Evolutionary conservation across 2,329 filamentous ascomycete genomes (phyloP).

Genomic region (Cladophialophora chaetospira): DNA sequence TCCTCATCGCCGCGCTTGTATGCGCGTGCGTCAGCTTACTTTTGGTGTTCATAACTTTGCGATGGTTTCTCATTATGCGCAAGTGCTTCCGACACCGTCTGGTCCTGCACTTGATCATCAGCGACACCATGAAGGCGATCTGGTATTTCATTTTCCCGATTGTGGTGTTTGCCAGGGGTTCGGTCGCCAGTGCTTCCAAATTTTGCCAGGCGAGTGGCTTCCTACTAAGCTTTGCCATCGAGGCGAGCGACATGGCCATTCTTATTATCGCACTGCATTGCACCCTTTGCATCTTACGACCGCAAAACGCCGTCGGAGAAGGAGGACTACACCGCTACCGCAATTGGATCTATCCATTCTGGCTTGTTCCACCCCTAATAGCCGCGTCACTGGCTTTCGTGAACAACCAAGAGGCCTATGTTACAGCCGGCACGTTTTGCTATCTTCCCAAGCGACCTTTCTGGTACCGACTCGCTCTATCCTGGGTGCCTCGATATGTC

Average conservation of each 20-base stretch:
- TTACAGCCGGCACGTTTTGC: slow-evolving; percentile 68
- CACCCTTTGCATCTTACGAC: slow-evolving; percentile 69
- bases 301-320: slow-evolving; percentile 48
- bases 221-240: slow-evolving; percentile 66
- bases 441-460: slow-evolving; percentile 66
- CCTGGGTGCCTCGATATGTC: slow-evolving; percentile 73
- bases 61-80: slow-evolving; percentile 74
- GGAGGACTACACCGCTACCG: slow-evolving; percentile 71
- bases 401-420: slow-evolving; percentile 56
- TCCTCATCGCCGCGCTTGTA: slow-evolving; percentile 48
- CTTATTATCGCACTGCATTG: slow-evolving; percentile 74
- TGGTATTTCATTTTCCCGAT: slow-evolving; percentile 69
- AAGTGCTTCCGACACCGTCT: slow-evolving; percentile 74
- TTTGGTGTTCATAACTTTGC: slow-evolving; percentile 60
- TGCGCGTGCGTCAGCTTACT: slow-evolving; percentile 58
- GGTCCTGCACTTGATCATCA: slow-evolving; percentile 72
- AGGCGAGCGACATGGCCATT: slow-evolving; percentile 68
- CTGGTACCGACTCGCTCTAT: slow-evolving; percentile 69
- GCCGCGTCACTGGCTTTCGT: slow-evolving; percentile 67
- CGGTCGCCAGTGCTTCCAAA: slow-evolving; percentile 52
- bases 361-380: slow-evolving; percentile 60
- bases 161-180: slow-evolving; percentile 57
- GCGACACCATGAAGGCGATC: slow-evolving; percentile 69
- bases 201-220: slow-evolving; percentile 73
- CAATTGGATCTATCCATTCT: slow-evolving; percentile 59